Conservation (phyloP, 2,329 filamentous ascomycete species). For the Apiospora marii region DNA sequence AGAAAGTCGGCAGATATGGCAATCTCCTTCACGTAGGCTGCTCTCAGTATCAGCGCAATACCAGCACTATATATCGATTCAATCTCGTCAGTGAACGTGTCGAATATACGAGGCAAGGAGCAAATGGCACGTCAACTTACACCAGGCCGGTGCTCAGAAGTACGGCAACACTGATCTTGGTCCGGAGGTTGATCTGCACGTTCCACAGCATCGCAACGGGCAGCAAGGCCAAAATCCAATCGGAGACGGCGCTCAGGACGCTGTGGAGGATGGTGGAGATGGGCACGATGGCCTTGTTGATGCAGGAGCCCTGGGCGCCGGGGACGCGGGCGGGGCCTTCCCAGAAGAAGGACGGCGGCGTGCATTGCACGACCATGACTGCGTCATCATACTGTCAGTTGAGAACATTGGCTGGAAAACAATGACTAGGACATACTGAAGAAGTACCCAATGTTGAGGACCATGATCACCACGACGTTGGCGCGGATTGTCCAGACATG, state of each 20-base stretch:
- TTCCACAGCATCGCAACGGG: constrained; percentile 60
- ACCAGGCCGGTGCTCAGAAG: constrained; percentile 59
- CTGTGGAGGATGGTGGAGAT: constrained; percentile 55
- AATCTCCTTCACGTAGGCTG: constrained; percentile 42
- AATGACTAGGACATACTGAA: constrained; percentile 37
- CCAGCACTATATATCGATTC: constrained; percentile 42
- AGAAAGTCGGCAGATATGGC: constrained; percentile 41
- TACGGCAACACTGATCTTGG: constrained; percentile 54
- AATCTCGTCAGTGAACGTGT: background rate
- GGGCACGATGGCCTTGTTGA: constrained; percentile 49
- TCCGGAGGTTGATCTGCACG: constrained; percentile 55
- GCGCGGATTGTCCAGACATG: constrained; percentile 46
- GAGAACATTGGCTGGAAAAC: background rate
- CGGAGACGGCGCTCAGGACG: constrained; percentile 51
- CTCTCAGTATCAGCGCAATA: constrained; percentile 48
- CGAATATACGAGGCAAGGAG: constrained; percentile 11
- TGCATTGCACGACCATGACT: constrained; percentile 58
- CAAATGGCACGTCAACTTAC: constrained; percentile 41
- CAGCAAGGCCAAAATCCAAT: constrained; percentile 58
- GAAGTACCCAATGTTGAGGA: constrained; percentile 49
- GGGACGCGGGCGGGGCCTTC: constrained; percentile 40
- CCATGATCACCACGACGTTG: constrained; percentile 46
- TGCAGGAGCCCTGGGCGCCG: constrained; percentile 48
- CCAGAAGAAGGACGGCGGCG: constrained; percentile 58
- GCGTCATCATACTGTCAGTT: background rate